Base-by-base conservation (phyloP, 306 rosid genomes). In the Sesbania bispinosa region DNA sequence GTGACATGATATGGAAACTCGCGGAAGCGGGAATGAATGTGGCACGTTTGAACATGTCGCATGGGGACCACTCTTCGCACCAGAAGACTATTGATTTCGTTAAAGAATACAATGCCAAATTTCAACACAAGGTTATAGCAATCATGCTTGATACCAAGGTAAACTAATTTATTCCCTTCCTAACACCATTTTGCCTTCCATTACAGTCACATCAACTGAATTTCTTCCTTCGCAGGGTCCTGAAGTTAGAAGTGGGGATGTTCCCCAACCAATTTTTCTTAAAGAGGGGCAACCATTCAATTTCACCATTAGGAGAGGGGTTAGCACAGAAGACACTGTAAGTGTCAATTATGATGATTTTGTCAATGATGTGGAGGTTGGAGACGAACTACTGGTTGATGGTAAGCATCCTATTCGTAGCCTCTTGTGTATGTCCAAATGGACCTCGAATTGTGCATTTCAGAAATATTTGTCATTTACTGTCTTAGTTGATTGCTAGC, bases 101-200 rank as follows among this genome's bases (percentile, higher is more conserved):
- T 10, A 89, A 83, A 83, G 85, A 94, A 46, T 94, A 89, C 87
- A 94, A 94, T 47, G 80, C 95, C 71, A 91, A 81, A 60, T 89
- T 87, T 67, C 81, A 79, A 16, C 88, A 94, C 62, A 90, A 82
- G 77, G 96, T 83, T 36, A 79, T 94, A 8, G 90, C 97, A 77
- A 88, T 94, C 82, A 90, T 94, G 98, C 89, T 94, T 62, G 98
- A 94, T 81, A 94, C 98, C 58, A 94, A 94, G 97, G 97, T 88
- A 2, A 35, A 54, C 2, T 58, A 14, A 15, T 23, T 32, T 13
- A 8, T n/a, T 7, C 19, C 10, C 26, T 16, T 59, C 15, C 63
- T 33, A 67, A 75, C 50, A 10, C 14, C 11, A 48, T 35, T 19
- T n/a, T n/a, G n/a, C n/a, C n/a, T n/a, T n/a, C n/a, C n/a, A n/a